Percentiles rank a stretch among this genome's conserved stretches.
Conservation (phyloP, 2,329 filamentous ascomycete species). For the Orbilia oligospora region DNA sequence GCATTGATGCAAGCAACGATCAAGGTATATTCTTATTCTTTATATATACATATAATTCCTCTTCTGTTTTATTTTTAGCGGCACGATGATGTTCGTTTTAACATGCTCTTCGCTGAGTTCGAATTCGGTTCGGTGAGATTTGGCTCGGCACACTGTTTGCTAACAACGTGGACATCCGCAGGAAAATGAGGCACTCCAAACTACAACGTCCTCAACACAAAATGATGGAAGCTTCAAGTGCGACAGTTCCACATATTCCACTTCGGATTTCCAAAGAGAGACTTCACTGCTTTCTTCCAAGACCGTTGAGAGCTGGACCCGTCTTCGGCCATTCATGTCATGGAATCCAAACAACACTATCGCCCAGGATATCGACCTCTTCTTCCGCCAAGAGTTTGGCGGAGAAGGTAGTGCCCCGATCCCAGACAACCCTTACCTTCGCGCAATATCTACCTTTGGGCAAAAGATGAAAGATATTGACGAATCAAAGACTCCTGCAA, state of each 20-base stretch:
- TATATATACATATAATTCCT: slow-evolving; percentile 4
- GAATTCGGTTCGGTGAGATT: neutral
- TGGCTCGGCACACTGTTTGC: neutral
- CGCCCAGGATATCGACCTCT: slow-evolving; percentile 50
- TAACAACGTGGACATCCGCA: slow-evolving; percentile 19
- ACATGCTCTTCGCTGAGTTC: neutral
- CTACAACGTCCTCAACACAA: slow-evolving; percentile 52
- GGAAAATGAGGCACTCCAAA: slow-evolving; percentile 51
- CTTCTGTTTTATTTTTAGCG: neutral
- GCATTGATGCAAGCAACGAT: slow-evolving; percentile 56
- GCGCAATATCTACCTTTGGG: slow-evolving; percentile 43
- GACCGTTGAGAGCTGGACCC: slow-evolving; percentile 56
- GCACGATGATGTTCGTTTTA: slow-evolving; percentile 15
- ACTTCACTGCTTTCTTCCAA: slow-evolving; percentile 45
- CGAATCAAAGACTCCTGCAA: slow-evolving; percentile 48
- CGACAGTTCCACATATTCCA: slow-evolving; percentile 22
- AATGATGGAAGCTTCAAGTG: neutral
- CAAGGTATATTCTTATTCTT: slow-evolving; percentile 39
- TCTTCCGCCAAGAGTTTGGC: slow-evolving; percentile 57
- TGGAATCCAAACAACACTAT: slow-evolving; percentile 50
- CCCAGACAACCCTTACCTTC: slow-evolving; percentile 48
- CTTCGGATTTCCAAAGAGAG: slow-evolving; percentile 48
- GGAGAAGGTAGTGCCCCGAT: slow-evolving; percentile 16
- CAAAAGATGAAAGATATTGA: slow-evolving; percentile 53
- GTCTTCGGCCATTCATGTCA: slow-evolving; percentile 45